Evolutionary conservation across 2,329 filamentous ascomycete species (phyloP), one percentile per base, ranked within the genome.

Genomic region (Clonostachys byssicola): DNA sequence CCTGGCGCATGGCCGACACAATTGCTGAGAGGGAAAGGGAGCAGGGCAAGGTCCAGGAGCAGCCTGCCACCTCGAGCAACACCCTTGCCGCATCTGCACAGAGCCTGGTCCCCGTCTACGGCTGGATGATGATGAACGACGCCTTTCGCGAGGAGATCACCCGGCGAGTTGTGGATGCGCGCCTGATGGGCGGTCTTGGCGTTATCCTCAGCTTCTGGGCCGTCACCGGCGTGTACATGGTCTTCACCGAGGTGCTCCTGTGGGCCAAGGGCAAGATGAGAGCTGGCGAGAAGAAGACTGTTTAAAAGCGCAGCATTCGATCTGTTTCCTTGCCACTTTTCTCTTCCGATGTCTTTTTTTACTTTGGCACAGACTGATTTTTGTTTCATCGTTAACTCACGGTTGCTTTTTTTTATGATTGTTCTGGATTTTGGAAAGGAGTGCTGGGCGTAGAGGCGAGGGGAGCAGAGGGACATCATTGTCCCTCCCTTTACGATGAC

Each of bases 1-100:
- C 85, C 4, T 81, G 80, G 74, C 75, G 79, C 48, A 79, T 88
- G 66, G 67, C 74, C 4, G 73, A 78, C 44, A 68, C 67, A n/a
- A 76, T 80, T 43, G 67, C 72, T 14, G 68, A 75, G 42, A 63
- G 75, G 18, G 63, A 67, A 43, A 59, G 34, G 12, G 46, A 47
- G 34, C 41, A 34, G 36, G 35, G 17, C 4, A 10, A 30, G 8
- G 8, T 14, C 16, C 18, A 43, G 20, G n/a, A 43, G 42, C 12
- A 23, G 16, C 18, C 16, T 5, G 20, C 13, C 20, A 42, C 43
- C 20, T 49, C 42, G 12, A 41, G 44, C 30, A 42, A 40, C 17
- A 30, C 42, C 13, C 42, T 43, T 13, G 20, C 18, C 12, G 14
- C 17, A n/a, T 40, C 46, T 6, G 53, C 61, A 6, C 56, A 60